Percentiles rank a stretch among this genome's conserved stretches.
These are phyloP conservation scores for Macrolepiota fuliginosa DNA, from an alignment of 768 basidiomycete genomes.

Conservation along the genomic window DNA sequence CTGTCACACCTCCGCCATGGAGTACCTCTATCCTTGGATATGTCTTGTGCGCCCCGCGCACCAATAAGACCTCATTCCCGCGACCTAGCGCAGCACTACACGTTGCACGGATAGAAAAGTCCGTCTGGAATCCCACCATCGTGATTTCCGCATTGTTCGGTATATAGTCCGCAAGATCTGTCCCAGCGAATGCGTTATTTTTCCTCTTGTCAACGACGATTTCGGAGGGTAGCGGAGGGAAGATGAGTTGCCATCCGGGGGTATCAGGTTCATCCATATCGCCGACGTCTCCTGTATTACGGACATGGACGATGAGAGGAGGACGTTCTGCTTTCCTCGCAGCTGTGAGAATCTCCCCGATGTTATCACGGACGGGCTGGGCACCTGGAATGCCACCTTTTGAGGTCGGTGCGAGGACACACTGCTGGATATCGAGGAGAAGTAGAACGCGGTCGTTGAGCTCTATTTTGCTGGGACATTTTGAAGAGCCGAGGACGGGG, in stretches of 20 bases:
- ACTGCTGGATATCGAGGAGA: slow-evolving; percentile 55
- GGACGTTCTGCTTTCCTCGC: slow-evolving; percentile 48
- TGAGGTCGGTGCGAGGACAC: slow-evolving; percentile 45
- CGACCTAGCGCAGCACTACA: slow-evolving; percentile 59
- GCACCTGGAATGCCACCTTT: slow-evolving; percentile 48
- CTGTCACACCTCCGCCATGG: slow-evolving; percentile 53
- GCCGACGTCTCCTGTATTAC: slow-evolving; percentile 59
- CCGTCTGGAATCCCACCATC: slow-evolving; percentile 66
- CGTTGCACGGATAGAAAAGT: slow-evolving; percentile 59
- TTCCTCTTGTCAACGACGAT: slow-evolving; percentile 62
- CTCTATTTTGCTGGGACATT: not conserved
- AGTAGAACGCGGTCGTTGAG: slow-evolving; percentile 44
- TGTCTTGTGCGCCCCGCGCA: slow-evolving; percentile 65
- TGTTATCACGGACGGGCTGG: slow-evolving; percentile 40
- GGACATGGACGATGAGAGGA: slow-evolving; percentile 64
- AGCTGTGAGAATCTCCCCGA: slow-evolving; percentile 43
- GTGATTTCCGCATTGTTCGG: slow-evolving; percentile 57
- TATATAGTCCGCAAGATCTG: slow-evolving; percentile 47
- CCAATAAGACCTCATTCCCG: slow-evolving; percentile 65
- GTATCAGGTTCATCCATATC: slow-evolving; percentile 58
- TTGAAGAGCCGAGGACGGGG: not conserved
- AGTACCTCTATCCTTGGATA: slow-evolving; percentile 63
- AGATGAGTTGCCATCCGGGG: slow-evolving; percentile 61
- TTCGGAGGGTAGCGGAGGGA: slow-evolving; percentile 49
- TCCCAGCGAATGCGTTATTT: slow-evolving; percentile 70